Evolutionary conservation across 805 yeast genomes (phyloP), one percentile per base, ranked within the genome.

Genomic region (Kluyveromyces aestuarii): DNA sequence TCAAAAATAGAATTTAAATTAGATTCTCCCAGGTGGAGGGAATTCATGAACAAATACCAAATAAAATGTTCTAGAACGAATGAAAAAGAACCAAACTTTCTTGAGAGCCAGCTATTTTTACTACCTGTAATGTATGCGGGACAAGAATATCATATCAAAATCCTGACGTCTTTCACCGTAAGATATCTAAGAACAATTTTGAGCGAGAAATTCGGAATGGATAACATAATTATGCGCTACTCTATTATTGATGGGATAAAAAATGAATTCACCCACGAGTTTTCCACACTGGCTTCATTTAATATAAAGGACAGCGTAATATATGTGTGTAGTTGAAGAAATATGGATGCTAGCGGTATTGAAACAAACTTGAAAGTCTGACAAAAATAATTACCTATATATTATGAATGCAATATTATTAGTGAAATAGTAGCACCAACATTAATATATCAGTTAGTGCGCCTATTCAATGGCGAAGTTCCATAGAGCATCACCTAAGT

Each of bases 401-500:
- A 10, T 5, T 16, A 17, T 19, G 39, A 19, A 35, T 36, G 11
- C 18, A 27, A 27, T 37, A 38, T 37, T 21, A 21, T 21, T 45
- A 38, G 16, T 48, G 30, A 27, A 19, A 36, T 21, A 14, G n/a
- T 40, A 30, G n/a, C 14, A 54, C 35, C 35, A 30, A 30, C 11
- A 11, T 30, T 13, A 30, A 30, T 30, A 30, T 30, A 30, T 10
- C 35, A 30, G 35, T 30, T 30, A 2, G 35, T 30, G 14, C 35
- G 35, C 30, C 55, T 60, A 74, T 45, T 76, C 81, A 44, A 76
- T 74, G 40, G 71, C 67, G 58, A 81, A 77, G 53, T 72, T 72
- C 93, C 93, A 86, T 57, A 90, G 72, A 6, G 96, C 96, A 68
- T 90, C 98, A 42, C 96, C 96, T 56, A 90, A 71, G 63, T 85